Evolutionary conservation across 148 eudicot genomes (phyloP).

Genomic region (Mesembryanthemum crystallinum): DNA sequence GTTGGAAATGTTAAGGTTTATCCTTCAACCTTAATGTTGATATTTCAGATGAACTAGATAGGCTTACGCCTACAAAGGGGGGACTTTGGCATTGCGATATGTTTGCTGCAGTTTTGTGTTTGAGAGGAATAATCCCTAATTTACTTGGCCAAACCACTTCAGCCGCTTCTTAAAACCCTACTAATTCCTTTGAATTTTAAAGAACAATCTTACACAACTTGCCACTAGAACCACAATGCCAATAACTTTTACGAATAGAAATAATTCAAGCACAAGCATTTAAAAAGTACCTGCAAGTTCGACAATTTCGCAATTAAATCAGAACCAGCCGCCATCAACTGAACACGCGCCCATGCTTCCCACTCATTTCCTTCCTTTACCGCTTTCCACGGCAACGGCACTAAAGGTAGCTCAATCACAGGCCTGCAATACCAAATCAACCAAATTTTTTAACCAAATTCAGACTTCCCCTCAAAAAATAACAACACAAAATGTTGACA

Average conservation of each 20-base stretch:
- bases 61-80: no score
- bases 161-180: no score
- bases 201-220: not conserved
- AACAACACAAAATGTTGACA: not conserved
- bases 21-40: no score
- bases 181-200: not conserved
- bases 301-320: slow-evolving; percentile 75
- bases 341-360: slow-evolving; percentile 81
- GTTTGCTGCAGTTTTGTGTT: no score
- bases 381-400: slow-evolving; percentile 50
- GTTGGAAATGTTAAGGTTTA: no score
- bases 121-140: no score
- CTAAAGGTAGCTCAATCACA: slow-evolving; percentile 50
- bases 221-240: not conserved
- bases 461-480: not conserved
- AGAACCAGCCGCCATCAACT: slow-evolving; percentile 76
- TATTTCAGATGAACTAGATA: no score
- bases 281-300: slow-evolving; percentile 61
- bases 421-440: slow-evolving; percentile 58
- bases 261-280: not conserved
- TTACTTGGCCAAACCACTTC: no score
- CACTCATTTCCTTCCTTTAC: slow-evolving; percentile 42
- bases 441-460: not conserved
- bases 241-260: not conserved
- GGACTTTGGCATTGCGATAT: no score